Percentiles rank a stretch among this genome's conserved stretches.
Conservation (phyloP, 2,329 filamentous ascomycete species). For the Diaporthe velutina region DNA sequence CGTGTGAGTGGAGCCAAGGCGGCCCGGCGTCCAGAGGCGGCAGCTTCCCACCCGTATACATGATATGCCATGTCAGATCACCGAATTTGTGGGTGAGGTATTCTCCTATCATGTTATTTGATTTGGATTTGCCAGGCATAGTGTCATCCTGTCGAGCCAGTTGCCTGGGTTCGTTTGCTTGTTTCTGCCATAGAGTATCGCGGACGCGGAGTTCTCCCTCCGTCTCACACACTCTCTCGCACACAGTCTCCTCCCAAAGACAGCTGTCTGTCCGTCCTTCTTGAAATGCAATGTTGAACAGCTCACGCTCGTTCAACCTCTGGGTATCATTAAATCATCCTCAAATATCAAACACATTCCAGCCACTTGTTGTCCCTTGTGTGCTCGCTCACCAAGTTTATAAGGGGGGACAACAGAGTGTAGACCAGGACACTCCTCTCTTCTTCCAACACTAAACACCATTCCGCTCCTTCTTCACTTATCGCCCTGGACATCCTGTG, state of each 20-base stretch:
- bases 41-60: background rate
- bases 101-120: background rate
- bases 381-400: background rate
- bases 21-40: background rate
- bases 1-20: background rate
- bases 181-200: background rate
- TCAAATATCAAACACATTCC: background rate
- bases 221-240: background rate
- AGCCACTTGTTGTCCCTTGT: background rate
- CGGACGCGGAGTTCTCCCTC: background rate
- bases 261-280: background rate
- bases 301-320: slow-evolving; percentile 17
- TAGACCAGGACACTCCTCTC: background rate
- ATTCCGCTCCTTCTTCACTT: too few species aligned
- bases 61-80: background rate
- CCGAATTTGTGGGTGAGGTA: background rate
- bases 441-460: background rate
- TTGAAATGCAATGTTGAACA: slow-evolving; percentile 33
- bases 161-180: background rate
- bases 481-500: background rate
- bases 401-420: too few species aligned
- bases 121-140: background rate
- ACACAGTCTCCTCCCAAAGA: background rate
- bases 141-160: background rate
- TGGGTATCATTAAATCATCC: slow-evolving; percentile 38